These are phyloP conservation scores for Wickerhamiella brachini DNA, from an alignment of 805 yeast genomes.

Conservation along the genomic window DNA sequence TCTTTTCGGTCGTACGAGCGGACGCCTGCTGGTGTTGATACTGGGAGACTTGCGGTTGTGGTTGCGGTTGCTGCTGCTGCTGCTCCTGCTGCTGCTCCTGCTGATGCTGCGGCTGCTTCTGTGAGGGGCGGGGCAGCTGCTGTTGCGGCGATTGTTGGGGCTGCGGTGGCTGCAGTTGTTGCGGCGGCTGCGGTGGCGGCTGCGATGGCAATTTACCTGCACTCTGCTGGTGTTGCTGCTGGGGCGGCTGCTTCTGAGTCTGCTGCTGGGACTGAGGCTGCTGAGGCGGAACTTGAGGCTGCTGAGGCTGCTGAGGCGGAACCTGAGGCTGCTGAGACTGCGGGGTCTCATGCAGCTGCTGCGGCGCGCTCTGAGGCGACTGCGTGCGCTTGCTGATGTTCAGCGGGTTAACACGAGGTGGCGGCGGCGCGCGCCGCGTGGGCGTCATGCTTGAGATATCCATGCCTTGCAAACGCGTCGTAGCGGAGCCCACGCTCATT, in stretches of 20 bases:
- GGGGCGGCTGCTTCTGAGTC: neutral
- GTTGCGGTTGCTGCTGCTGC: too few relatives aligned
- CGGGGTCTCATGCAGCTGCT: neutral
- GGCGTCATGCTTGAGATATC: neutral
- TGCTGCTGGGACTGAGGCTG: conserved; percentile 2
- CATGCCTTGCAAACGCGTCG: neutral
- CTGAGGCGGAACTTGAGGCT: conserved; percentile 6
- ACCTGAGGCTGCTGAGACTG: neutral
- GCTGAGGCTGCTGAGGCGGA: neutral
- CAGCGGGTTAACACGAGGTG: conserved; percentile 6
- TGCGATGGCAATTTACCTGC: too few relatives aligned
- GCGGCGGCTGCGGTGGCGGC: conserved; percentile 2
- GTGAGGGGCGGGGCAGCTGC: neutral
- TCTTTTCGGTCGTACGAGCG: neutral
- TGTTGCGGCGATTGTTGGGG: conserved; percentile 1
- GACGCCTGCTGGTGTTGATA: too few relatives aligned
- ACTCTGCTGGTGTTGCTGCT: neutral
- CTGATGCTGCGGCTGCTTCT: neutral
- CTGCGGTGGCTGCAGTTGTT: conserved; percentile 1
- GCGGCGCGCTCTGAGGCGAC: neutral
- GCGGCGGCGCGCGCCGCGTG: neutral
- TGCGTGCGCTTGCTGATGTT: conserved; percentile 4
- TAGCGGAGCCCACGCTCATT: neutral
- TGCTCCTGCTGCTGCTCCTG: neutral
- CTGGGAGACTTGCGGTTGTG: too few relatives aligned